Conservation (phyloP, 768 basidiomycete species). For the Leccinum subtestaceum region DNA sequence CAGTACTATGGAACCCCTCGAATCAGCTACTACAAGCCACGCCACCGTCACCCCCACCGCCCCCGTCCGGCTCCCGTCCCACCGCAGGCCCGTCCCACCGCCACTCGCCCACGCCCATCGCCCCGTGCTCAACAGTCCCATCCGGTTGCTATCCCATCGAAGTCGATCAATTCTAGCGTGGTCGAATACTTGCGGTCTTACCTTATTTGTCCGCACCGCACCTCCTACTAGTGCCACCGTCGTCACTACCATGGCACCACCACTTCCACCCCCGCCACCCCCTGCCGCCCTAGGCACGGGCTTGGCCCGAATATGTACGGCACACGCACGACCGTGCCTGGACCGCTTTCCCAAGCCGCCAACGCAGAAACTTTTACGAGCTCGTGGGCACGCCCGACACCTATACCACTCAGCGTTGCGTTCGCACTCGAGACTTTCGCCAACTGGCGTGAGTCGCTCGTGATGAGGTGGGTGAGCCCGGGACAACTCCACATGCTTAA, state of each 20-base stretch:
- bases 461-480: slow-evolving; percentile 22
- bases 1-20: neutral
- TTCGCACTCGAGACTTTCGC: slow-evolving; percentile 11
- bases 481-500: slow-evolving; percentile 18
- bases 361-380: slow-evolving; percentile 29
- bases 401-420: slow-evolving; percentile 10
- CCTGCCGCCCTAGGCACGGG: neutral
- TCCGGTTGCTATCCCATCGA: slow-evolving; percentile 22
- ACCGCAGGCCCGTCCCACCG: neutral
- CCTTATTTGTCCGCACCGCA: slow-evolving; percentile 26
- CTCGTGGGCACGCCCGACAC: slow-evolving; percentile 26
- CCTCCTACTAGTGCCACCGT: neutral
- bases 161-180: slow-evolving; percentile 31
- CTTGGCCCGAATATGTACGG: neutral
- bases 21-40: neutral
- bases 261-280: neutral
- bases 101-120: neutral
- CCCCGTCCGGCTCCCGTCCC: neutral
- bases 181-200: slow-evolving; percentile 9
- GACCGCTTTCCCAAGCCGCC: neutral
- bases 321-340: neutral
- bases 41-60: neutral
- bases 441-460: slow-evolving; percentile 26
- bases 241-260: neutral
- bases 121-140: slow-evolving; percentile 15